Evolutionary conservation across 768 basidiomycete genomes (phyloP), one percentile per base, ranked within the genome.

Genomic region (Termitomyces eurrhizus): DNA sequence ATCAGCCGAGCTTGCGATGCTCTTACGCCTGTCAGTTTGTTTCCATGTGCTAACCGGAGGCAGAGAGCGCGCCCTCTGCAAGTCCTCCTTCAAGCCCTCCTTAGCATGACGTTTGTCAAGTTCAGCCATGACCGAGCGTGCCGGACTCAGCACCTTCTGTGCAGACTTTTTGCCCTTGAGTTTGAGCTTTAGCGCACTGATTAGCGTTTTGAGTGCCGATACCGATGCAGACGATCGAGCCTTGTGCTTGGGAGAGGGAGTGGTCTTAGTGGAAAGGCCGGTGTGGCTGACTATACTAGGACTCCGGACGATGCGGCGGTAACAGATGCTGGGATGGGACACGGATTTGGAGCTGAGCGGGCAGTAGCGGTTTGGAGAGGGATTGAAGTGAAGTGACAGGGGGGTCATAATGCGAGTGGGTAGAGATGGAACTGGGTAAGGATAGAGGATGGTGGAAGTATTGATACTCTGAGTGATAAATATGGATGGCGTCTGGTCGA

Each of bases 201-300:
- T 14, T 21, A 64, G 49, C 16, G 59, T 52, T 14, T 48, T 46
- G 24, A 61, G 55, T 32, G 58, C 8, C 8, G 63, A 61, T 21
- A 44, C 13, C 11, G 60, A 64, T 36, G 57, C 24, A 21, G 63
- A 59, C 13, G 60, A 64, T 35, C 54, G 60, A 35, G 48, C 35
- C 33, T 61, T 64, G 53, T 57, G 63, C 16, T 46, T 48, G 26
- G 54, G 49, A 14, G 57, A 64, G 11, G 57, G 57, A 8, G 57
- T 61, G 41, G 16, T 59, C 8, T 39, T 36, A 4, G 57, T 57
- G 9, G 63, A 56, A 41, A 57, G 18, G 41, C 59, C 52, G 46
- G 53, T 12, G 32, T 56, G 46, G 39, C 39, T 29, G n/a, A 44
- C 11, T n/a, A 42, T n/a, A 29, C 26, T 18, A 55, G 54, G 41